A percentile compares a stretch with the other conserved stretches of the same genome.
These are phyloP conservation scores for Tulasnella sp. DNA, from an alignment of 768 basidiomycete genomes.

Conservation along the genomic window DNA sequence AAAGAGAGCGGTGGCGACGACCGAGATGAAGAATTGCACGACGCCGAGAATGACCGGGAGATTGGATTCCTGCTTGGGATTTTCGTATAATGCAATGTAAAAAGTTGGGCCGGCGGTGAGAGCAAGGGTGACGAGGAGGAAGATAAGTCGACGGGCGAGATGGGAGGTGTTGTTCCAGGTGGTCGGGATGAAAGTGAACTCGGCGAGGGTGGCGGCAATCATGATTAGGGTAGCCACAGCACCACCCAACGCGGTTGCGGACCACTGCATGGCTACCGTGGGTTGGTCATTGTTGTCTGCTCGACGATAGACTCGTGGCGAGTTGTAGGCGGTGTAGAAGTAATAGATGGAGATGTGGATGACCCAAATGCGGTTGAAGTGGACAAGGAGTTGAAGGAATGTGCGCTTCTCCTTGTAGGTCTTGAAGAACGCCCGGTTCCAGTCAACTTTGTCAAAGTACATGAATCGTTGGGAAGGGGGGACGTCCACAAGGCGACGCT, in stretches of 20 bases:
- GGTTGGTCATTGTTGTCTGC: slow-evolving; percentile 21
- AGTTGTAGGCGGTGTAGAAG: slow-evolving; percentile 94
- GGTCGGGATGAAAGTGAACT: slow-evolving; percentile 96
- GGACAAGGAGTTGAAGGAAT: slow-evolving; percentile 93
- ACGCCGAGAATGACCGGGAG: slow-evolving; percentile 90
- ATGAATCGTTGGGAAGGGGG: slow-evolving; percentile 91
- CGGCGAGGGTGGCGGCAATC: slow-evolving; percentile 88
- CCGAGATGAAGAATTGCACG: slow-evolving; percentile 93
- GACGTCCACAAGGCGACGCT: slow-evolving; percentile 89
- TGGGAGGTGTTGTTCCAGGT: slow-evolving; percentile 99
- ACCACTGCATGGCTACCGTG: slow-evolving; percentile 82
- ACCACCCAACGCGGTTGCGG: slow-evolving; percentile 81
- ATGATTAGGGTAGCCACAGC: slow-evolving; percentile 87
- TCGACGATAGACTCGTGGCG: slow-evolving; percentile 68
- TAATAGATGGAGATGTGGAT: slow-evolving; percentile 92
- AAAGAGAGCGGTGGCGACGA: slow-evolving; percentile 80
- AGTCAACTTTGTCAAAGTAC: slow-evolving; percentile 95
- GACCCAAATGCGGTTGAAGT: slow-evolving; percentile 99
- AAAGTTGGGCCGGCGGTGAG: slow-evolving; percentile 91
- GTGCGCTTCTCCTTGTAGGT: slow-evolving; percentile 98
- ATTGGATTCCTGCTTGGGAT: slow-evolving; percentile 50
- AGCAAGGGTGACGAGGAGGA: slow-evolving; percentile 84
- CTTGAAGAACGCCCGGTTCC: slow-evolving; percentile 97
- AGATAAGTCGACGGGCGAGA: slow-evolving; percentile 83
- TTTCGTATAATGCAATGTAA: slow-evolving; percentile 87